phyloP scores from a whole-genome alignment of 495 filamentous ascomycete species.

The Aspergillus sparsus region DNA sequence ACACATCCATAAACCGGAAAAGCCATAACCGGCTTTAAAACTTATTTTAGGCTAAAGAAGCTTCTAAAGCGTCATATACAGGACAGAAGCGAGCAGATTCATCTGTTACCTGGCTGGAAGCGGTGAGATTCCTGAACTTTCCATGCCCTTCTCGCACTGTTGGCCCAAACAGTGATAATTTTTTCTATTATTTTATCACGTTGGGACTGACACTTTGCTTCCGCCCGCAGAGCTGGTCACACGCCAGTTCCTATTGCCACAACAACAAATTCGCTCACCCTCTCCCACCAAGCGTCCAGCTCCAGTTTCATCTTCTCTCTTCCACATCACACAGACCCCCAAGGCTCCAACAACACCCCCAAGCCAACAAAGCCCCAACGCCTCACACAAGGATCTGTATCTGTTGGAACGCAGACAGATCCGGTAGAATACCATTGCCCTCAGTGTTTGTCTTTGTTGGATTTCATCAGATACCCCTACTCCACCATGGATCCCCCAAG shows the following conservation, averaged over 20 bases:
- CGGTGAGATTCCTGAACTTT: no score
- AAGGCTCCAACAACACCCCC: not conserved
- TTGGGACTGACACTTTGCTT: not conserved
- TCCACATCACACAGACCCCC: slow-evolving; percentile 3
- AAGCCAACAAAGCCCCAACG: not conserved
- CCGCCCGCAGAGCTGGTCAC: not conserved
- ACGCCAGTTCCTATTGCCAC: not conserved
- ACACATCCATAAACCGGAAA: no score
- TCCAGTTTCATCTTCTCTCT: not conserved
- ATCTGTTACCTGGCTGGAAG: no score
- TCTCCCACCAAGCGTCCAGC: not conserved
- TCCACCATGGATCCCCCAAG: slow-evolving; percentile 29
- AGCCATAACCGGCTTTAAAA: no score
- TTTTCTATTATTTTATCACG: not conserved
- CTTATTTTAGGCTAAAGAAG: no score
- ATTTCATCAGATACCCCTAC: not conserved
- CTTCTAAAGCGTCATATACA: no score
- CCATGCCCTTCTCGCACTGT: not conserved
- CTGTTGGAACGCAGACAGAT: not conserved
- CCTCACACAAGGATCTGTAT: not conserved
- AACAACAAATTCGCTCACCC: not conserved
- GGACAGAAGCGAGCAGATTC: no score
- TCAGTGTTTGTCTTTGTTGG: not conserved
- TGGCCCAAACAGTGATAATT: not conserved
- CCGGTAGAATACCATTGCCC: not conserved